Percentiles rank a stretch among this genome's conserved stretches.
phyloP scores from a whole-genome alignment of 441 rosid species.

The Theobroma grandiflorum region DNA sequence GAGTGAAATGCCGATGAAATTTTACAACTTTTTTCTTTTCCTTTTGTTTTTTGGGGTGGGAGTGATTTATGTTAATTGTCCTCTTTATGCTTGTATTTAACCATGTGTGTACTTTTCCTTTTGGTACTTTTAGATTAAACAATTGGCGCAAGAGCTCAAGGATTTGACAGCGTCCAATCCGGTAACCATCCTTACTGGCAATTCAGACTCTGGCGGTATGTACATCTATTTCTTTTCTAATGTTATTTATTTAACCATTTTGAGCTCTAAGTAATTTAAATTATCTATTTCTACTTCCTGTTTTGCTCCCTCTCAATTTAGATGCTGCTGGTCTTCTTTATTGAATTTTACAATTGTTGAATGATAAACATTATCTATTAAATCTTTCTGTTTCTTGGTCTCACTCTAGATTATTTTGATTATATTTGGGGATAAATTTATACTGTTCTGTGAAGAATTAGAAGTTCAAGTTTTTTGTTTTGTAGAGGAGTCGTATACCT shows the following conservation, averaged over 20 bases:
- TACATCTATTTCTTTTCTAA: conserved; percentile 7
- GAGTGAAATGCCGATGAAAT: conserved; percentile 7
- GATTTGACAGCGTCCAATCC: conserved; percentile 70
- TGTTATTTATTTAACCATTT: background rate
- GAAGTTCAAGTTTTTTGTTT: conserved; percentile 16
- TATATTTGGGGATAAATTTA: background rate
- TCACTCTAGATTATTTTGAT: conserved; percentile 6
- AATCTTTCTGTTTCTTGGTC: background rate
- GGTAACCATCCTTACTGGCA: conserved; percentile 76
- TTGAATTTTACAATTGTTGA: background rate
- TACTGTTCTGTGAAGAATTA: conserved; percentile 1
- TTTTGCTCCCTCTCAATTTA: background rate
- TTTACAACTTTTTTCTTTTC: background rate
- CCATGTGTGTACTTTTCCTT: conserved; percentile 26
- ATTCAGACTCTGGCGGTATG: conserved; percentile 64
- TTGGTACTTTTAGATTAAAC: conserved; percentile 60
- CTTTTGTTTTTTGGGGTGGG: background rate
- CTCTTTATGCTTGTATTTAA: conserved; percentile 20
- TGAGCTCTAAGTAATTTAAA: background rate
- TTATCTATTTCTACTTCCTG: conserved; percentile 3
- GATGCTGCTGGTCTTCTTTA: background rate
- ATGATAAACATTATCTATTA: conserved; percentile 2
- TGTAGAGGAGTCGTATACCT: conserved; percentile 7
- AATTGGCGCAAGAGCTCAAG: conserved; percentile 89
- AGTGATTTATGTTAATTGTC: background rate